These are phyloP conservation scores for Tylopilus vinaceipallidus DNA, from an alignment of 768 basidiomycete genomes.

Conservation along the genomic window DNA sequence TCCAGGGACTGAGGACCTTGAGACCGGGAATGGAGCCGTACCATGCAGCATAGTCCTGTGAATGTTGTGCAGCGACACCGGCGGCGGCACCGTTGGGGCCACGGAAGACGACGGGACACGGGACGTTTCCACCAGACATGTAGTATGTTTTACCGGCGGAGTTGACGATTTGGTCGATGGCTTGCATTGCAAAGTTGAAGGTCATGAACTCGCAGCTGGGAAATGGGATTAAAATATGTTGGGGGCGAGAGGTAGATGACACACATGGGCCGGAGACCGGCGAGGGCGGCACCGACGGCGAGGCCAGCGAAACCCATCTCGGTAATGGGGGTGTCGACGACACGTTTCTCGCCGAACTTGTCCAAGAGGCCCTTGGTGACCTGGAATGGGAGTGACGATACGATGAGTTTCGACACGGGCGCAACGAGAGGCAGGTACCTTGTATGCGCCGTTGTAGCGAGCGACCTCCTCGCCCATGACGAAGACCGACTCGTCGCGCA, in stretches of 20 bases:
- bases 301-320: constrained; percentile 99
- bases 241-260: constrained; percentile 21
- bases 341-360: constrained; percentile 98
- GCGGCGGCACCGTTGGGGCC: constrained; percentile 98
- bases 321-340: constrained; percentile 95
- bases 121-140: constrained; percentile 99
- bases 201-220: constrained; percentile 99
- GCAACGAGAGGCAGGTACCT: constrained; percentile 44
- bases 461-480: constrained; percentile 98
- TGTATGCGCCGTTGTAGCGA: constrained; percentile 97
- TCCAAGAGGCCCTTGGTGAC: constrained; percentile 98
- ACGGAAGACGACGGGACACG: constrained; percentile 98
- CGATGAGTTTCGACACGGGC: constrained; percentile 4
- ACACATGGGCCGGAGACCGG: constrained; percentile 91
- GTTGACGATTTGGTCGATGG: constrained; percentile 99
- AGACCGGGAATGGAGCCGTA: constrained; percentile 91
- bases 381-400: constrained; percentile 38
- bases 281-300: constrained; percentile 90
- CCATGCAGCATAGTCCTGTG: constrained; percentile 97
- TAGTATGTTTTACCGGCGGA: constrained; percentile 99
- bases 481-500: constrained; percentile 92
- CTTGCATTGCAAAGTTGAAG: constrained; percentile 99
- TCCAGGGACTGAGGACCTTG: constrained; percentile 98
- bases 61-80: constrained; percentile 96
- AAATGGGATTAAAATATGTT: constrained; percentile 7